Evolutionary conservation across 768 basidiomycete genomes (phyloP).

Genomic region (Termitomyces heimii): DNA sequence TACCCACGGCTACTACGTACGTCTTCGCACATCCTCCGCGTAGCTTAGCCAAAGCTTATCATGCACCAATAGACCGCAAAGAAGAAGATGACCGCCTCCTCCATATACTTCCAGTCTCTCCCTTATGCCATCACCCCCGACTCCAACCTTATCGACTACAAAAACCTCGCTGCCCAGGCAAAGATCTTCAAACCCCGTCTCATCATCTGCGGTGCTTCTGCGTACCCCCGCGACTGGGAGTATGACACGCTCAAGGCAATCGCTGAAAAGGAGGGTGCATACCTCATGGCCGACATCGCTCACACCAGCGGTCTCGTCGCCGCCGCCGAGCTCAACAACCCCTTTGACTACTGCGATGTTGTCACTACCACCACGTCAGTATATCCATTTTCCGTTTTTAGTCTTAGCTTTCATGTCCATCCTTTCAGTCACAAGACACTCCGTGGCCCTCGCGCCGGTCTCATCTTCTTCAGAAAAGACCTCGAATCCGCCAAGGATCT

Average conservation of each 20-base stretch:
- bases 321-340: conserved; percentile 82
- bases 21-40: conserved; percentile 15
- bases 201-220: conserved; percentile 96
- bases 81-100: conserved; percentile 99
- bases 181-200: conserved; percentile 94
- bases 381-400: conserved; percentile 5
- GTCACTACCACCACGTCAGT: conserved; percentile 94
- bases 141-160: conserved; percentile 89
- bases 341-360: conserved; percentile 95
- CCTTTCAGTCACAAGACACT: conserved; percentile 87
- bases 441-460: conserved; percentile 93
- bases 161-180: conserved; percentile 72
- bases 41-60: conserved; percentile 4
- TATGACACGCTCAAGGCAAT: conserved; percentile 78
- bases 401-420: not conserved
- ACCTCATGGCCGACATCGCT: conserved; percentile 94
- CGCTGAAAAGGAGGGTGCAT: conserved; percentile 84
- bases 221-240: conserved; percentile 99
- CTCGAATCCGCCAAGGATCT: conserved; percentile 76
- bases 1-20: conserved; percentile 94
- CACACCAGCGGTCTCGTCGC: conserved; percentile 96
- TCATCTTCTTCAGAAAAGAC: conserved; percentile 98
- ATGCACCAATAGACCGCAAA: conserved; percentile 71
- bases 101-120: conserved; percentile 99
- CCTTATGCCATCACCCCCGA: conserved; percentile 83